phyloP scores from a whole-genome alignment of 2,329 filamentous ascomycete genomes.

The Monosporascus sp. region DNA sequence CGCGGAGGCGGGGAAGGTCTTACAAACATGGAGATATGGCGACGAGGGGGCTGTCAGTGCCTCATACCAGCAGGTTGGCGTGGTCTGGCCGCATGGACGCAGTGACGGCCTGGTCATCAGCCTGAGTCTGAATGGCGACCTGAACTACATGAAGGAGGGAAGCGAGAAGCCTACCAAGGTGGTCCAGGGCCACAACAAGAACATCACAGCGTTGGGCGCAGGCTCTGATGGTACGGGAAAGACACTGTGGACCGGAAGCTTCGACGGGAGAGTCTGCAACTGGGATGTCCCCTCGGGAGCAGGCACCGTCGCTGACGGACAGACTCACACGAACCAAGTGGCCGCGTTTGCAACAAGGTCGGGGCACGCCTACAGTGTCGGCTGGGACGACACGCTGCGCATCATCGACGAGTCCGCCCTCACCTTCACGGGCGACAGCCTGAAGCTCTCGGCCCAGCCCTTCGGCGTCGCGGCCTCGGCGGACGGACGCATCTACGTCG shows the following conservation, averaged over 20 bases:
- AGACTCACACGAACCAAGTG: conserved; percentile 80
- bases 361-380: conserved; percentile 74
- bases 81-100: conserved; percentile 80
- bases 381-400: conserved; percentile 90
- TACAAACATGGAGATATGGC: conserved; percentile 82
- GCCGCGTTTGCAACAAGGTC: conserved; percentile 62
- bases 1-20: conserved; percentile 67
- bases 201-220: conserved; percentile 70
- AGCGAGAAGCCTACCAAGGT: conserved; percentile 63
- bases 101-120: conserved; percentile 86
- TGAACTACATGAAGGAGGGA: conserved; percentile 80
- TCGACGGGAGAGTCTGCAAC: conserved; percentile 78
- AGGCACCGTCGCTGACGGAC: conserved; percentile 69
- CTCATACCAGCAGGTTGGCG: conserved; percentile 85
- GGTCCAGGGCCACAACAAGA: conserved; percentile 86
- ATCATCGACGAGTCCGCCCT: conserved; percentile 69
- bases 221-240: conserved; percentile 50
- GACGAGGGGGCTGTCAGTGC: conserved; percentile 67
- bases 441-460: conserved; percentile 72
- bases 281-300: conserved; percentile 73
- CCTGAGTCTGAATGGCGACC: conserved; percentile 78
- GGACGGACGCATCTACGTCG: conserved; percentile 42
- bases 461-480: conserved; percentile 34
- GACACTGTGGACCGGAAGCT: conserved; percentile 83
- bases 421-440: conserved; percentile 65